Evolutionary conservation across 805 yeast species (phyloP), one percentile per base, ranked within the genome.

Genomic region (Metschnikowia sp.): DNA sequence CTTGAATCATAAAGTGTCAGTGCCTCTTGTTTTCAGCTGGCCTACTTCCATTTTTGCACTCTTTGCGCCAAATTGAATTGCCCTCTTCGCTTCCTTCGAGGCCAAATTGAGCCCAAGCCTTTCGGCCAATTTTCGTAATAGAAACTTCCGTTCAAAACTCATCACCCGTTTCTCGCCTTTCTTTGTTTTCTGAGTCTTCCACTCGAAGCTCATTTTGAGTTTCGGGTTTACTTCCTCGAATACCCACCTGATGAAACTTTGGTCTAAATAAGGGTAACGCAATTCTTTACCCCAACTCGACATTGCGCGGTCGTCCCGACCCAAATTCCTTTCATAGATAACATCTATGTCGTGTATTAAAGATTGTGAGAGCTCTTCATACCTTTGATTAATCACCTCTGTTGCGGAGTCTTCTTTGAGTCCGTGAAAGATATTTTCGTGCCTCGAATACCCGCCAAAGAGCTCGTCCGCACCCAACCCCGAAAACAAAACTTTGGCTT

Each of bases 401-500:
- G n/a, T 15, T 29, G 22, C 61, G 44, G 45, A 56, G 48, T 36
- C 53, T 40, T 51, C 62, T 47, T 51, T 58, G 11, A 55, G 36
- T 12, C 50, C 60, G 8, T 69, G 67, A 59, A 78, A 77, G 1
- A 78, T 59, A 32, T 79, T 65, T 51, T 80, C 84, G 56, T 94
- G 95, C 39, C 97, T 76, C 19, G 96, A 87, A 63, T 94, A 94
- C 0, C 99, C 99, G 0, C 96, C 99, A 71, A 87, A 91, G 15
- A 94, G 68, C 65, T 94, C 99, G 68, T 94, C 99, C 0, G 99
- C 99, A 1, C 99, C 99, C 10, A 94, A 72, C 0, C 99, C 99
- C 45, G 96, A 88, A 32, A 94, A 70, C 8, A 94, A 64, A 0
- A 94, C 96, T 54, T 81, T 78, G 8, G 89, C 78, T 8, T 66